These are phyloP conservation scores for Aureobasidium zeae DNA, from an alignment of 2,329 filamentous ascomycete genomes.

Conservation along the genomic window DNA sequence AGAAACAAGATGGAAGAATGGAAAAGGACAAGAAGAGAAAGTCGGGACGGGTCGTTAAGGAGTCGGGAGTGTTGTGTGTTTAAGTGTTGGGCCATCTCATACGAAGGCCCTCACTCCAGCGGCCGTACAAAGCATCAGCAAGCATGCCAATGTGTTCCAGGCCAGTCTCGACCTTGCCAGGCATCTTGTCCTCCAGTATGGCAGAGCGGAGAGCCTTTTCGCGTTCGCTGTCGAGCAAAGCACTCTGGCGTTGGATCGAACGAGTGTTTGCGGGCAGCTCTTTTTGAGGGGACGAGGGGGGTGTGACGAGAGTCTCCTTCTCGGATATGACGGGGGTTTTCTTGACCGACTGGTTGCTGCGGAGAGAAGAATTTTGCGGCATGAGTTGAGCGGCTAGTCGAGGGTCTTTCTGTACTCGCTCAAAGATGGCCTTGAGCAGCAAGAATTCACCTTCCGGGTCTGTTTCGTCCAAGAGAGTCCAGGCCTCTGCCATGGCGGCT, in stretches of 20 bases:
- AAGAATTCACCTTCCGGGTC: constrained; percentile 89
- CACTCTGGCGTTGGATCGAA: constrained; percentile 31
- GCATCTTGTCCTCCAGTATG: constrained; percentile 46
- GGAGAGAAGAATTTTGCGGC: constrained; percentile 29
- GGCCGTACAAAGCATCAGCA: constrained; percentile 79
- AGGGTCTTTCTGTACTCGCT: constrained; percentile 60
- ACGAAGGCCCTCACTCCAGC: constrained; percentile 79
- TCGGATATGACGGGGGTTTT: constrained; percentile 13
- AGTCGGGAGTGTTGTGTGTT: neutral
- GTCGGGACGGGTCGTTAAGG: neutral
- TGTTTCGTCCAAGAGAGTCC: constrained; percentile 70
- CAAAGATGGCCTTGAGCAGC: constrained; percentile 66
- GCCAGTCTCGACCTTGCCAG: constrained; percentile 53
- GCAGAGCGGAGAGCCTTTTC: constrained; percentile 35
- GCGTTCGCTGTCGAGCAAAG: constrained; percentile 10
- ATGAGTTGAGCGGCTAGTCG: constrained; percentile 48
- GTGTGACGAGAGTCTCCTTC: constrained; percentile 9
- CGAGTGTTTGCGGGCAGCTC: constrained; percentile 77
- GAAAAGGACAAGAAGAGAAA: neutral
- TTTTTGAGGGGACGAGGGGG: constrained; percentile 11
- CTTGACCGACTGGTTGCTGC: constrained; percentile 19
- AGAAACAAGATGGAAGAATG: neutral
- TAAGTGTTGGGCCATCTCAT: constrained; percentile 30
- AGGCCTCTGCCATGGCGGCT: constrained; percentile 73
- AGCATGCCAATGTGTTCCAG: constrained; percentile 91